Evolutionary conservation across 257 asterid genomes (phyloP), one percentile per base, ranked within the genome.

Genomic region (Solanum pinnatisectum): DNA sequence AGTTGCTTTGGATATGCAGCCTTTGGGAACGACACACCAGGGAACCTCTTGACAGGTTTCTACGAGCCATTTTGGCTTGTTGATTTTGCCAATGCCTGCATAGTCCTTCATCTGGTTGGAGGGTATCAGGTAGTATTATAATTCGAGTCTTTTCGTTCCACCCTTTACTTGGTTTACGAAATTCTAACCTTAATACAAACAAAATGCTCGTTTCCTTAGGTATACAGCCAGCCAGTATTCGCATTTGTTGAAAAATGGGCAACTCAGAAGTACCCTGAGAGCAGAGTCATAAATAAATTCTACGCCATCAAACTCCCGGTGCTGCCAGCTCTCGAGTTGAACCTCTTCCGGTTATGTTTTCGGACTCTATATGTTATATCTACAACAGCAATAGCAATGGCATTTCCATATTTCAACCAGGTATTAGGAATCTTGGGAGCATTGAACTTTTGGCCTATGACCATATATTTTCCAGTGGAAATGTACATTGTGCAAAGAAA

Each of bases 1-100:
- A 97, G 95, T 46, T 90, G 96, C 78, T 91, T 94, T 5, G 98
- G 98, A 8, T 95, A 95, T 52, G 98, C 98, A 60, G 96, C 98
- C 11, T 94, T 95, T 10, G 98, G 98, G 13, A 90, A 90, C 79
- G 74, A 88, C 16, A 89, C 96, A 1, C 98, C 98, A 0, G 98
- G 98, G 44, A 95, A 95, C 85, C 92, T 95, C 93, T 82, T 95
- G 90, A 94, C 98, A 1, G 98, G 98, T 15, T 95, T 95, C 91
- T 93, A 92, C 33, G 96, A 95, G 88, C 98, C 98, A 0, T 95
- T 88, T 68, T 95, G 98, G 98, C 92, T 95, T 5, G 85, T 95
- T 32, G 95, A 94, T 86, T 86, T 95, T 10, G 98, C 98, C 1
- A 94, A 95, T 65, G 95, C 94, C 3, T 93, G 96, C 91, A 87